phyloP scores from a whole-genome alignment of 1,284 basidiomycete species.

The Ustilago vetiveriae region DNA sequence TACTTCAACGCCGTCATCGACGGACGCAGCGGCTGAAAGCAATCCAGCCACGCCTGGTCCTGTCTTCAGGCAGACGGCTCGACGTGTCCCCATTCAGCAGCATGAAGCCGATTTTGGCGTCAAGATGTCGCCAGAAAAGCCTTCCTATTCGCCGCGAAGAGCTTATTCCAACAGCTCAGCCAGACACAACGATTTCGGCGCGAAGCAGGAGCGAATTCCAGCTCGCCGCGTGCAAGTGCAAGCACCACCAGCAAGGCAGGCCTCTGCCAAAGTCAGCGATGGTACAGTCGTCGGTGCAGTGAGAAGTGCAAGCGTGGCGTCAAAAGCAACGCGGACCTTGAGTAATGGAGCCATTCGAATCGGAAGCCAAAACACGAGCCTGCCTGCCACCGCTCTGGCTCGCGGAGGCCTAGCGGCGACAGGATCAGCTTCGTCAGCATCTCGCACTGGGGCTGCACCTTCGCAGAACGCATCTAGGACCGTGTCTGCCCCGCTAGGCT shows the following conservation, averaged over 20 bases:
- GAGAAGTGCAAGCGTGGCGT: slow-evolving; percentile 30
- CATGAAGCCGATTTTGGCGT: slow-evolving; percentile 50
- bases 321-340: slow-evolving; percentile 18
- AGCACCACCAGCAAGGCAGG: slow-evolving; percentile 3
- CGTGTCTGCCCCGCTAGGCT: slow-evolving; percentile 3
- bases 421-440: background rate
- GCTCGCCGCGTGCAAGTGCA: slow-evolving; percentile 33
- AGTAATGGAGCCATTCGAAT: slow-evolving; percentile 20
- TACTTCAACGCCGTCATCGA: slow-evolving; percentile 9
- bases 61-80: slow-evolving; percentile 40
- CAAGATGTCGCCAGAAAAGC: slow-evolving; percentile 36
- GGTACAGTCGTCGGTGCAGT: background rate
- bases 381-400: slow-evolving; percentile 20
- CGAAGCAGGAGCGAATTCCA: slow-evolving; percentile 31
- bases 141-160: slow-evolving; percentile 32
- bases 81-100: slow-evolving; percentile 44
- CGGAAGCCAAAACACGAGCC: slow-evolving; percentile 13
- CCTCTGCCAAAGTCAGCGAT: slow-evolving; percentile 3
- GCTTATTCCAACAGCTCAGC: slow-evolving; percentile 37
- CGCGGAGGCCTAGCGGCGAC: background rate
- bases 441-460: background rate
- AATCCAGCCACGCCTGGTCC: slow-evolving; percentile 32
- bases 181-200: slow-evolving; percentile 17
- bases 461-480: background rate
- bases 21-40: background rate